Evolutionary conservation across 2,329 filamentous ascomycete species (phyloP).

Genomic region (Epichloe gansuensis): DNA sequence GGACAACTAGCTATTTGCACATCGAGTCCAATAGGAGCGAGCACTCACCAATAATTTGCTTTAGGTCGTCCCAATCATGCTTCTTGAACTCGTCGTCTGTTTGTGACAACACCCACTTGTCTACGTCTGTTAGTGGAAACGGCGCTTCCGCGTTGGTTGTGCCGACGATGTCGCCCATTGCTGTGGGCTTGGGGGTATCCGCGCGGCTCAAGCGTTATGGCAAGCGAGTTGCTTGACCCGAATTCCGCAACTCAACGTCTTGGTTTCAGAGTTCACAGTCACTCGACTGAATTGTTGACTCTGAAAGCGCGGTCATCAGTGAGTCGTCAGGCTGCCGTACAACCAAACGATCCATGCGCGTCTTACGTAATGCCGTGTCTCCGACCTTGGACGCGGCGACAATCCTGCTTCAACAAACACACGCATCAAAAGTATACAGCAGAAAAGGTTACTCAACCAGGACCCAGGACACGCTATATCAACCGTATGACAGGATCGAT

Average conservation of each 20-base stretch:
- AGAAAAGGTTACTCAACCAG: too few relatives aligned
- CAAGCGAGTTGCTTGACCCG: too few relatives aligned
- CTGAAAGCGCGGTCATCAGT: too few relatives aligned
- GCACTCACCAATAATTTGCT: conserved; percentile 49
- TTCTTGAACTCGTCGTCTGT: conserved; percentile 59
- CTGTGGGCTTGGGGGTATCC: conserved; percentile 3
- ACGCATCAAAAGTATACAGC: too few relatives aligned
- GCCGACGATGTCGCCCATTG: conserved; percentile 27
- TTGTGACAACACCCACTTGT: conserved; percentile 45
- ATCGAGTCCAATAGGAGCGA: neutral
- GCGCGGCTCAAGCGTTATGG: neutral
- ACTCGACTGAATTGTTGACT: too few relatives aligned
- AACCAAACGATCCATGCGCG: neutral
- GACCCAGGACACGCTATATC: too few relatives aligned
- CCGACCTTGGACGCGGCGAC: neutral
- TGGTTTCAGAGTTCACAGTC: too few relatives aligned
- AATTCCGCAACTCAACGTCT: too few relatives aligned
- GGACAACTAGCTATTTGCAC: too few relatives aligned
- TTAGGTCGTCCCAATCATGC: conserved; percentile 64
- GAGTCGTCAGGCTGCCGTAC: too few relatives aligned
- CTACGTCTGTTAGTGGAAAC: conserved; percentile 47
- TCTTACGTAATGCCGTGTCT: neutral
- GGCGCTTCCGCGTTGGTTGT: conserved; percentile 29
- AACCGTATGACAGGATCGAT: too few relatives aligned
- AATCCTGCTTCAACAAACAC: neutral